These are phyloP conservation scores for Thielaviopsis euricoi DNA, from an alignment of 2,329 filamentous ascomycete genomes.

Conservation along the genomic window DNA sequence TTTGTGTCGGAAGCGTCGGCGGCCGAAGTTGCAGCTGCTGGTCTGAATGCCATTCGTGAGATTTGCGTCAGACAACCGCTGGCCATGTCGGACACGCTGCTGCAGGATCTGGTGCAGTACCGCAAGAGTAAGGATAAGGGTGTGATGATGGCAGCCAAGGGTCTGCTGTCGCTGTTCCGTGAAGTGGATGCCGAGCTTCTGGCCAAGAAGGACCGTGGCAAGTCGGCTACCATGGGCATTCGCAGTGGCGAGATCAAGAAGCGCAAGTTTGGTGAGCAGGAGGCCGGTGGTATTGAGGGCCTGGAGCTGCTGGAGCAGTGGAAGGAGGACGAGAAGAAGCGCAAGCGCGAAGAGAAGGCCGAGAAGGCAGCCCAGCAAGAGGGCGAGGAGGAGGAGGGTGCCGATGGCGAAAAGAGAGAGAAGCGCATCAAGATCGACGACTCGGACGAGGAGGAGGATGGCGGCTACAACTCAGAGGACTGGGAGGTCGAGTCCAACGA, in stretches of 20 bases:
- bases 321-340: slow-evolving; percentile 77
- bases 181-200: slow-evolving; percentile 83
- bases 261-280: slow-evolving; percentile 68
- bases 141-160: slow-evolving; percentile 96
- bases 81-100: slow-evolving; percentile 89
- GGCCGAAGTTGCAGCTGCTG: slow-evolving; percentile 77
- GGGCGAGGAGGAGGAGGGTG: slow-evolving; percentile 34
- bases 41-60: slow-evolving; percentile 86
- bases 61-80: slow-evolving; percentile 84
- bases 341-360: slow-evolving; percentile 51
- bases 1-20: slow-evolving; percentile 93
- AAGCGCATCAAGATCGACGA: slow-evolving; percentile 16
- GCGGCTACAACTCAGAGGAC: slow-evolving; percentile 35
- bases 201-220: slow-evolving; percentile 78
- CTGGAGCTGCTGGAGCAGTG: slow-evolving; percentile 81
- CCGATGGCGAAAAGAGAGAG: slow-evolving; percentile 28
- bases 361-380: slow-evolving; percentile 38
- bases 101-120: slow-evolving; percentile 93
- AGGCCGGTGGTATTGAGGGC: slow-evolving; percentile 70
- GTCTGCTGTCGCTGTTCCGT: slow-evolving; percentile 75
- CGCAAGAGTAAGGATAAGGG: slow-evolving; percentile 96
- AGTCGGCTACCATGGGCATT: slow-evolving; percentile 73
- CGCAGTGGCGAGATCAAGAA: slow-evolving; percentile 59
- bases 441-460: slow-evolving; percentile 41
- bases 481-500: slow-evolving; percentile 47